phyloP scores from a whole-genome alignment of 2,329 filamentous ascomycete species.

The Arthrobotrys megalospora region DNA sequence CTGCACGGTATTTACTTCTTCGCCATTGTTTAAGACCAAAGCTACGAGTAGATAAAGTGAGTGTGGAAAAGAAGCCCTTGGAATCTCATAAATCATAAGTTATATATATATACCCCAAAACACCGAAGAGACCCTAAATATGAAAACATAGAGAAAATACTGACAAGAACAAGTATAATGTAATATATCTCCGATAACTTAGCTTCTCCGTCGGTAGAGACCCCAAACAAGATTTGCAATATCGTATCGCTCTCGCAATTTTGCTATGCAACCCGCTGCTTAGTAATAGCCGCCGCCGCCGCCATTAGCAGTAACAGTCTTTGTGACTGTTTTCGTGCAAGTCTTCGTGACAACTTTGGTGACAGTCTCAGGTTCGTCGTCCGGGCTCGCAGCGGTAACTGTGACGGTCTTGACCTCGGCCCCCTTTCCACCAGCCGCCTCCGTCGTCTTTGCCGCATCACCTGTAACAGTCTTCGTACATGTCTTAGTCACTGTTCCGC shows the following conservation, averaged over 20 bases:
- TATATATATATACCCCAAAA: constrained; percentile 10
- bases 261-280: neutral
- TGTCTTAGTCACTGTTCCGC: constrained; percentile 22
- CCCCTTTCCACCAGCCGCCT: neutral
- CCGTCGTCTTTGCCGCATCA: neutral
- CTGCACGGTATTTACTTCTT: no score
- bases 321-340: constrained; percentile 23
- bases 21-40: no score
- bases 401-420: constrained; percentile 19
- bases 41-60: neutral
- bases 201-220: neutral
- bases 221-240: neutral
- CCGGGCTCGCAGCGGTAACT: neutral
- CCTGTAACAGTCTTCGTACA: neutral
- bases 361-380: constrained; percentile 12
- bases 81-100: constrained; percentile 19
- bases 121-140: constrained; percentile 5
- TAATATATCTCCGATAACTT: neutral
- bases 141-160: neutral
- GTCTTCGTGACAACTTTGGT: constrained; percentile 20
- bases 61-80: neutral
- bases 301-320: constrained; percentile 17
- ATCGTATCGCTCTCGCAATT: neutral
- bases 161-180: neutral
- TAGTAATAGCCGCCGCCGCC: constrained; percentile 2